A percentile compares a stretch with the other conserved stretches of the same genome.
phyloP scores from a whole-genome alignment of 2,329 filamentous ascomycete genomes.

The Ophiostoma piceae region DNA sequence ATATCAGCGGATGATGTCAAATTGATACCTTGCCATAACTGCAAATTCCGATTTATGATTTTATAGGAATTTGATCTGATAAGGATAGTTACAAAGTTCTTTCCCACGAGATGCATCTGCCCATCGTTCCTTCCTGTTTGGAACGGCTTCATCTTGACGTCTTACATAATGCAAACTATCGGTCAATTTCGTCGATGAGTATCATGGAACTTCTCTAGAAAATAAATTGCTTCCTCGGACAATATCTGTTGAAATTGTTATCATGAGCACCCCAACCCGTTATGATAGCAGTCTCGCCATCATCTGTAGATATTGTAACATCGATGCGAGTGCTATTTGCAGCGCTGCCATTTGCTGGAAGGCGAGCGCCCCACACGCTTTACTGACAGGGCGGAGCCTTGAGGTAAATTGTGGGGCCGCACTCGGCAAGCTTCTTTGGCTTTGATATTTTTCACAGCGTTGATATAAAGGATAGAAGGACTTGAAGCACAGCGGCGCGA shows the following conservation, averaged over 20 bases:
- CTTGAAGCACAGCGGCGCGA: not conserved
- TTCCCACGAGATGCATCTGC: not conserved
- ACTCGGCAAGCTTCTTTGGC: slow-evolving; percentile 11
- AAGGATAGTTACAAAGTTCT: not conserved
- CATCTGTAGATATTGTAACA: slow-evolving; percentile 19
- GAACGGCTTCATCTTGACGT: not conserved
- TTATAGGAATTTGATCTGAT: no score
- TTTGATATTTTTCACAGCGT: not conserved
- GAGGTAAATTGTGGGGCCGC: slow-evolving; percentile 13
- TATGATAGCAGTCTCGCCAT: slow-evolving; percentile 16
- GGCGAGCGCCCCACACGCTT: not conserved
- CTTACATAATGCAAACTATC: not conserved
- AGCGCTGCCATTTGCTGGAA: slow-evolving; percentile 19
- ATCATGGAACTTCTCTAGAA: not conserved
- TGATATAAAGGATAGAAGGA: not conserved
- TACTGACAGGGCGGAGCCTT: not conserved
- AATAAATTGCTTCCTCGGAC: not conserved
- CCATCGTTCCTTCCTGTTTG: not conserved
- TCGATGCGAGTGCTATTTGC: slow-evolving; percentile 14
- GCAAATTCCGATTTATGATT: not conserved
- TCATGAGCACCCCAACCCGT: not conserved
- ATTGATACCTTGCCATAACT: not conserved
- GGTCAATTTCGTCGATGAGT: not conserved
- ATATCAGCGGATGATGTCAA: not conserved
- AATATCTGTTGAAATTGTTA: not conserved